Conservation (phyloP, 495 filamentous ascomycete genomes). For the Penicillium subrubescens region DNA sequence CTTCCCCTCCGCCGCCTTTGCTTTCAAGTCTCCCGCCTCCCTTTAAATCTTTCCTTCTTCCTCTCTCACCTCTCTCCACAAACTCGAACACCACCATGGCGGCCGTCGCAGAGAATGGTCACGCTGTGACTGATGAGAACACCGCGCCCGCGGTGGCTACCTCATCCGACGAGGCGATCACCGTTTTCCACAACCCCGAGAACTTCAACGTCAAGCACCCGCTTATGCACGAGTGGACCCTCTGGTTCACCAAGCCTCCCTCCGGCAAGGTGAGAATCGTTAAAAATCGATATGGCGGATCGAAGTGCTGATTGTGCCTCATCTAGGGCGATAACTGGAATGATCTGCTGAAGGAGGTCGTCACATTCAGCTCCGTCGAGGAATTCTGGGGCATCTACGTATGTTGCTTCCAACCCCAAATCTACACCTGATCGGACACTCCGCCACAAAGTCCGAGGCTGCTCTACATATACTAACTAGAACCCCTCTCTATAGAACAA, state of each 20-base stretch:
- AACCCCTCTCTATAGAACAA: constrained; percentile 74
- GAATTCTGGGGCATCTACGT: constrained; percentile 99
- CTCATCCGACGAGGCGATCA: constrained; percentile 54
- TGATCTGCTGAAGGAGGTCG: constrained; percentile 95
- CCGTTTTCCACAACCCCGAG: constrained; percentile 94
- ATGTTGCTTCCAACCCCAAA: constrained; percentile 36
- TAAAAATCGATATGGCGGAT: neutral
- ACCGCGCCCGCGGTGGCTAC: constrained; percentile 34
- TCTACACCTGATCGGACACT: neutral
- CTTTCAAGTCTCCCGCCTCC: constrained; percentile 20
- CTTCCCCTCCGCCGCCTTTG: constrained; percentile 25
- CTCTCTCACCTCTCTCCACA: constrained; percentile 16
- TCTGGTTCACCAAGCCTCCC: constrained; percentile 99
- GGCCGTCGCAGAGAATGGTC: constrained; percentile 45
- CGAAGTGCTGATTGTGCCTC: constrained; percentile 3
- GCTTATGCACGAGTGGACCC: constrained; percentile 92
- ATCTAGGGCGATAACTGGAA: constrained; percentile 94
- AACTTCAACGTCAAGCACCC: constrained; percentile 99
- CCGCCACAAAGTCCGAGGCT: neutral
- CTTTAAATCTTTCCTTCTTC: constrained; percentile 25
- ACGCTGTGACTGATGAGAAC: constrained; percentile 47
- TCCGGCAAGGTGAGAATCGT: constrained; percentile 78
- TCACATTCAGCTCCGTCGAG: constrained; percentile 96
- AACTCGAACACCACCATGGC: constrained; percentile 39
- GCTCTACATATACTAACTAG: neutral